A percentile compares a stretch with the other conserved stretches of the same genome.
phyloP scores from a whole-genome alignment of 2,329 filamentous ascomycete genomes.

The Juglanconis juglandina region DNA sequence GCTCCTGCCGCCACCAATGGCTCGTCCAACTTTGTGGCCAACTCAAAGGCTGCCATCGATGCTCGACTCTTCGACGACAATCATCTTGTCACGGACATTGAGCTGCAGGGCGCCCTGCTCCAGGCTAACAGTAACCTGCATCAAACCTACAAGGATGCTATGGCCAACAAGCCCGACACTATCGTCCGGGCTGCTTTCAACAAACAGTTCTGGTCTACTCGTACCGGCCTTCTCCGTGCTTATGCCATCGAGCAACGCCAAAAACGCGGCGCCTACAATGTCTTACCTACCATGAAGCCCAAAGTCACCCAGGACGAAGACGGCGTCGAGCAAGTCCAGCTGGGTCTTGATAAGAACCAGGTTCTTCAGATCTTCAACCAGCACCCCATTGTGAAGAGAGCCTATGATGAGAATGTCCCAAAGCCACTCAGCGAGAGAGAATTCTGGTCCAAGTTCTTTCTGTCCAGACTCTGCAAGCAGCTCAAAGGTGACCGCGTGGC shows the following conservation, averaged over 20 bases:
- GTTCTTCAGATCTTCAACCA: conserved; percentile 90
- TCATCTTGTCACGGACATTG: conserved; percentile 71
- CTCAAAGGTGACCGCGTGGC: conserved; percentile 83
- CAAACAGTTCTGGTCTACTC: conserved; percentile 89
- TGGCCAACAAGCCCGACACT: conserved; percentile 77
- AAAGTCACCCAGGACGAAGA: conserved; percentile 57
- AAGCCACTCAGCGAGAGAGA: conserved; percentile 67
- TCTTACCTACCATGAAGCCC: conserved; percentile 84
- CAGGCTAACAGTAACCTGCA: conserved; percentile 73
- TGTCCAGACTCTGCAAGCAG: conserved; percentile 85
- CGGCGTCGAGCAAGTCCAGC: conserved; percentile 72
- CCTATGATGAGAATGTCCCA: conserved; percentile 91
- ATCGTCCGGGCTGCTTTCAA: conserved; percentile 81
- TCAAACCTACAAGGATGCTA: conserved; percentile 82
- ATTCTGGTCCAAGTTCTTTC: conserved; percentile 94
- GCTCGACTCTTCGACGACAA: conserved; percentile 77
- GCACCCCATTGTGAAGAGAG: conserved; percentile 82
- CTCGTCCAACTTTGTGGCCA: conserved; percentile 56
- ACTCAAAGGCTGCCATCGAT: conserved; percentile 74
- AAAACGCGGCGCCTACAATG: conserved; percentile 86
- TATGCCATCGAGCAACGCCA: conserved; percentile 88
- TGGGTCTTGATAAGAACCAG: conserved; percentile 73
- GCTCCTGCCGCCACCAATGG: conserved; percentile 27
- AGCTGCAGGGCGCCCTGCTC: conserved; percentile 83
- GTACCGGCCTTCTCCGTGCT: conserved; percentile 79